Evolutionary conservation across 345 rosid genomes (phyloP), one percentile per base, ranked within the genome.

Genomic region (Populus euphratica): DNA sequence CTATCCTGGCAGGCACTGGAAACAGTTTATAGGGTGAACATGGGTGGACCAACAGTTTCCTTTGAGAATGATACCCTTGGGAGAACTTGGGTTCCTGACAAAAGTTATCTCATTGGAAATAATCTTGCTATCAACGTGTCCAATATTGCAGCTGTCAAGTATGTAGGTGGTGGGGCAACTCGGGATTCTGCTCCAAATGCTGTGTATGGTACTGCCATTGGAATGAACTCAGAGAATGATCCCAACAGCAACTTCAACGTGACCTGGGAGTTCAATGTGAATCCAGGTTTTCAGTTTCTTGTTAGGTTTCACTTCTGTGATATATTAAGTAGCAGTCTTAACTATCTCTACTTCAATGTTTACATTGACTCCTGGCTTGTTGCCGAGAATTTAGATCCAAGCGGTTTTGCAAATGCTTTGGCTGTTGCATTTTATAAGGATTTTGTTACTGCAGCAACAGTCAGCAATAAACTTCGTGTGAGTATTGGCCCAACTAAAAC

Each of bases 231-330:
- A 0, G 73, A 23, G 0, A 39, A 1, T 25, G 61, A 91, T 61
- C 92, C 96, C 49, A 61, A 8, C 54, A 85, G 83, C 85, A 90
- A 87, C 73, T 87, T 94, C 86, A 94, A 94, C 59, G 91, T 91
- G 76, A 93, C 95, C 6, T 94, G 98, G 98, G 84, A 81, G 64
- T 94, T 94, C 56, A 36, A 69, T 14, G 87, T 94, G 80, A 91
- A 89, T 50, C 82, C 87, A 2, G 94, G 93, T 11, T 93, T 77
- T 85, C 90, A 84, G 79, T 91, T 91, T 76, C 89, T 94, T 62
- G 80, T 93, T 69, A 86, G 98, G 83, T 89, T 93, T 81, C 98
- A 94, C 83, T 89, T 93, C 83, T 94, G 98, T 56, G 98, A 94
- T 78, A 89, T 94, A 62, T 83, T 87, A 69, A 91, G 94, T 47